Conservation (phyloP, 768 basidiomycete genomes). For the Lactifluus rugatus region DNA sequence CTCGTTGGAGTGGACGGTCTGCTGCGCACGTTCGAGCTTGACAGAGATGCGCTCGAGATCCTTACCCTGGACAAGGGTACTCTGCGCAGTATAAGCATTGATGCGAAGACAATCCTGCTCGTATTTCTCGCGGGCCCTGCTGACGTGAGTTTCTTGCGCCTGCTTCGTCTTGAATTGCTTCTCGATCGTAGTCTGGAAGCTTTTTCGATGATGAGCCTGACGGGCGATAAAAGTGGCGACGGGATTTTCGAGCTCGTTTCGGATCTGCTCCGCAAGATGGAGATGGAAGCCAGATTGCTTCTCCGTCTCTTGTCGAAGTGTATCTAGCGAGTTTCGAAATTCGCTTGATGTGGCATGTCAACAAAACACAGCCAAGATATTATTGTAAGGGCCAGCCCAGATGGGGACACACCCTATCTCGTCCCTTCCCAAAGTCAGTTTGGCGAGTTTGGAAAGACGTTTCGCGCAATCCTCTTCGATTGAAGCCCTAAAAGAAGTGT, state of each 20-base stretch:
- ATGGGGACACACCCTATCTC: conserved; percentile 75
- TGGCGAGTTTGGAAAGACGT: conserved; percentile 69
- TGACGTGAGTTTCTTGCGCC: conserved; percentile 74
- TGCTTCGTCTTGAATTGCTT: conserved; percentile 87
- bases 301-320: conserved; percentile 74
- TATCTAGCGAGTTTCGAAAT: conserved; percentile 70
- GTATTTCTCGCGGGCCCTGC: conserved; percentile 88
- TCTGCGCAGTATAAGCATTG: conserved; percentile 89
- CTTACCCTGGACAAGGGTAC: conserved; percentile 82
- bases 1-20: conserved; percentile 86
- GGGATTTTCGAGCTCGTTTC: conserved; percentile 63
- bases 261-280: conserved; percentile 64
- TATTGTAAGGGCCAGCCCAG: neutral
- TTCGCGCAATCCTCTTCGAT: conserved; percentile 98
- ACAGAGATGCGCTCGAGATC: conserved; percentile 84
- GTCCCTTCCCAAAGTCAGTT: conserved; percentile 67
- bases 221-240: conserved; percentile 49
- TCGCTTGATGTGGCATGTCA: conserved; percentile 43
- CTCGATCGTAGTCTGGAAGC: conserved; percentile 68
- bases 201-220: conserved; percentile 65
- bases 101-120: conserved; percentile 87
- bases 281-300: conserved; percentile 66
- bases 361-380: neutral
- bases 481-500: conserved; percentile 43
- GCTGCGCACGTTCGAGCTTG: conserved; percentile 81